Evolutionary conservation across 495 filamentous ascomycete species (phyloP).

Genomic region (Penicillium robsamsonii): DNA sequence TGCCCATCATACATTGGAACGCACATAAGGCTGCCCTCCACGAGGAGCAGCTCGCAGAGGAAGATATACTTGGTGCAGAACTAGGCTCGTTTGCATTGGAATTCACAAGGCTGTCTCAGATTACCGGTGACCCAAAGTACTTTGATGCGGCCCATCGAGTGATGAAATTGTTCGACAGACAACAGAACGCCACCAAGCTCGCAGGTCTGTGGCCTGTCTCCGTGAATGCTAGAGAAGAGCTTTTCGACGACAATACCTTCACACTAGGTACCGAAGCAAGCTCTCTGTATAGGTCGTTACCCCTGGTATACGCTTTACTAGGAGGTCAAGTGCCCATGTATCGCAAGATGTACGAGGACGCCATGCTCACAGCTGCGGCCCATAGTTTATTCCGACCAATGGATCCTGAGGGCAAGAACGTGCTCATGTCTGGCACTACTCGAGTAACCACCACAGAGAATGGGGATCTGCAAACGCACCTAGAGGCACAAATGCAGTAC

Average conservation of each 20-base stretch:
- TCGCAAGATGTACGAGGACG: constrained; percentile 39
- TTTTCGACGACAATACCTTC: constrained; percentile 18
- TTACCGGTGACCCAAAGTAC: constrained; percentile 77
- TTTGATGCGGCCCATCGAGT: constrained; percentile 86
- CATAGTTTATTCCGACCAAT: constrained; percentile 49
- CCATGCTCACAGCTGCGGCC: constrained; percentile 31
- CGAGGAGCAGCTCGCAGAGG: constrained; percentile 26
- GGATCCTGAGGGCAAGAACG: constrained; percentile 33
- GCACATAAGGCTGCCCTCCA: constrained; percentile 20
- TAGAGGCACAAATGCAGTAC: constrained; percentile 50
- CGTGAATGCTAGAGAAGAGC: constrained; percentile 24
- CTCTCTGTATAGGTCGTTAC: constrained; percentile 36
- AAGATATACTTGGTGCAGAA: constrained; percentile 59
- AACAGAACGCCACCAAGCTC: constrained; percentile 58
- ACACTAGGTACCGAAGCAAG: constrained; percentile 33
- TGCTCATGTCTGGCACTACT: constrained; percentile 40
- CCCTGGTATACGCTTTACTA: constrained; percentile 35
- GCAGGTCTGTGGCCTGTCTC: constrained; percentile 35
- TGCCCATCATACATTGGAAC: constrained; percentile 39
- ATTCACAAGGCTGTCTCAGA: constrained; percentile 83
- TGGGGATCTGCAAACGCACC: constrained; percentile 16
- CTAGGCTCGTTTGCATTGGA: constrained; percentile 79
- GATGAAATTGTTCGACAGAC: constrained; percentile 68
- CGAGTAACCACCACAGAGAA: constrained; percentile 16
- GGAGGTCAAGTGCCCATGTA: constrained; percentile 39